Conservation (phyloP, 495 filamentous ascomycete species). For the Xeromyces bisporus region DNA sequence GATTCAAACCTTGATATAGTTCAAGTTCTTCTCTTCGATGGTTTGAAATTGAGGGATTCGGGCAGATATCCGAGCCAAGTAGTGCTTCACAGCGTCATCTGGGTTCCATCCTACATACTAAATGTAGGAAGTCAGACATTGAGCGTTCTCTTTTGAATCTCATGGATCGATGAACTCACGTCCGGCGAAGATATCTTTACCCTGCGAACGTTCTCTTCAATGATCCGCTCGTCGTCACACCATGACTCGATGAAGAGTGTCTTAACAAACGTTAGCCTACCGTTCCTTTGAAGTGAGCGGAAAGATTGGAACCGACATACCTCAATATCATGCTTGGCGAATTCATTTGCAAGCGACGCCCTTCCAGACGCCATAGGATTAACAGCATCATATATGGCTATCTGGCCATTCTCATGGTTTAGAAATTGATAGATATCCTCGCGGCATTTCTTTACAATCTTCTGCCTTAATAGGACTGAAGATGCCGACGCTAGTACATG, state of each 20-base stretch:
- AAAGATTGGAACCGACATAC: constrained; percentile 33
- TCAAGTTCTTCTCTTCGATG: constrained; percentile 84
- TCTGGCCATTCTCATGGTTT: constrained; percentile 92
- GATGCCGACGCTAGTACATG: constrained; percentile 47
- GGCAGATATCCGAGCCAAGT: constrained; percentile 70
- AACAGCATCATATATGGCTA: constrained; percentile 98
- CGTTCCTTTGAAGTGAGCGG: too few relatives aligned
- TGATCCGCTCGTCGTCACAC: constrained; percentile 82
- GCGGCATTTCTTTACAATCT: constrained; percentile 92
- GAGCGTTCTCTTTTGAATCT: neutral
- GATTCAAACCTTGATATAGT: constrained; percentile 68
- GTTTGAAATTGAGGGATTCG: constrained; percentile 94
- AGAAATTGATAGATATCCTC: constrained; percentile 95
- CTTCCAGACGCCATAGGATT: constrained; percentile 78
- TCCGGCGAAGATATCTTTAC: constrained; percentile 99
- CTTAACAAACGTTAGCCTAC: constrained; percentile 31
- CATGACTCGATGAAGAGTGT: constrained; percentile 94
- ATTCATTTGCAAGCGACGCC: constrained; percentile 79
- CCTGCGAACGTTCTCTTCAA: constrained; percentile 89
- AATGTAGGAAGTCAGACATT: constrained; percentile 11
- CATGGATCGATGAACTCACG: constrained; percentile 26
- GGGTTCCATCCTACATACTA: constrained; percentile 80
- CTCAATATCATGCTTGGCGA: constrained; percentile 88
- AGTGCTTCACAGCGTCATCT: constrained; percentile 81
- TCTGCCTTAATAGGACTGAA: constrained; percentile 78